phyloP scores from a whole-genome alignment of 345 rosid species.

The Citrus hindsii region DNA sequence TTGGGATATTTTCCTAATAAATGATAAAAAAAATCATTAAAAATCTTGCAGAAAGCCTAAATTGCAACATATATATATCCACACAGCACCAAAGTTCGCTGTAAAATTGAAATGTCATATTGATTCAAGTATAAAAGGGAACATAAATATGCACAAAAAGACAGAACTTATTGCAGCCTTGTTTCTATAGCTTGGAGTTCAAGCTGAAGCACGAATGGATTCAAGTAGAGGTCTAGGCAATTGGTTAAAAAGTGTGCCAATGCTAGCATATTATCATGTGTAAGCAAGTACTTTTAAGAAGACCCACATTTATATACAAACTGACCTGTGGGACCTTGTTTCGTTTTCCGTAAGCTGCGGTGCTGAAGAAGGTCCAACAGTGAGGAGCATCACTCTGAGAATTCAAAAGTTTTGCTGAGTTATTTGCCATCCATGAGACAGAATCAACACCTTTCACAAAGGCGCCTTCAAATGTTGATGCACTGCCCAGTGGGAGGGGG shows the following conservation, averaged over 20 bases:
- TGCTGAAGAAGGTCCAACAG: conserved; percentile 60
- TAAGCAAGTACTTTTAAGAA: too few species aligned
- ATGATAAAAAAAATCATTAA: neutral
- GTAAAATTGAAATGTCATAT: neutral
- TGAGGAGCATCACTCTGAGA: conserved; percentile 39
- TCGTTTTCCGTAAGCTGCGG: conserved; percentile 59
- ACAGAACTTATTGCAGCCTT: neutral
- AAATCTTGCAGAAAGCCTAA: neutral
- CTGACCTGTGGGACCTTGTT: too few species aligned
- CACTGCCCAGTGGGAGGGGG: conserved; percentile 50
- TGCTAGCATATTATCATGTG: too few species aligned
- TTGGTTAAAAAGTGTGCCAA: too few species aligned
- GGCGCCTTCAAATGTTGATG: conserved; percentile 68
- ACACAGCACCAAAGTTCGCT: neutral
- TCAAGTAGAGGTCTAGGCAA: too few species aligned
- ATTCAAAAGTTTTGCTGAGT: conserved; percentile 59
- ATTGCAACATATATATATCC: neutral
- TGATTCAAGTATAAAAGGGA: neutral
- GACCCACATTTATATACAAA: too few species aligned
- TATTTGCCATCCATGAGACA: conserved; percentile 89
- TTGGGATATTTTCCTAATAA: conserved; percentile 73
- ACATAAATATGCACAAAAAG: neutral
- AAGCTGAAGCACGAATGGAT: too few species aligned
- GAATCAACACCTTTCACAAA: conserved; percentile 84
- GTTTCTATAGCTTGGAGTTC: neutral